Evolutionary conservation across 352 stramenopile species (phyloP), one percentile per base, ranked within the genome.

Genomic region (Phytophthora pisi): DNA sequence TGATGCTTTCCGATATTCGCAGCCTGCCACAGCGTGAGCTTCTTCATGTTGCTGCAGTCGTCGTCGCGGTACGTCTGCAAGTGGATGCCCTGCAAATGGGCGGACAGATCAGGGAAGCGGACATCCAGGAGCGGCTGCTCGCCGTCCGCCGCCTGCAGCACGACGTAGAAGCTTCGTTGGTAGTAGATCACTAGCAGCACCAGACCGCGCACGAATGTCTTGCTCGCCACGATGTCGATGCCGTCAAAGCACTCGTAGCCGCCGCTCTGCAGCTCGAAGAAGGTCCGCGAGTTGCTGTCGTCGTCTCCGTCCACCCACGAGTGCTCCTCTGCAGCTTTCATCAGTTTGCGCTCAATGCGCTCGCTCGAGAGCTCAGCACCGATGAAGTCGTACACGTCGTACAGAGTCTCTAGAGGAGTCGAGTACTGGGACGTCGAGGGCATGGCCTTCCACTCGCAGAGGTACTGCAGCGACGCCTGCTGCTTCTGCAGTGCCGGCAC

Each of bases 111-210:
- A 0, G 94, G 92, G 70, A 98, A 98, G 53, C 92, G 90, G 18
- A 99, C 90, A 76, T 99, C 93, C 1, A 98, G 78, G 18, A 99
- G 77, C 46, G 95, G 93, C 66, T 98, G 92, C 65, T 98, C 91
- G 31, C 90, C 91, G 13, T 91, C 82, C 20, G 89, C 90, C 31
- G 96, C 88, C 51, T 97, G 82, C 11, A 98, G 75, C 40, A 97
- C 91, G 30, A 97, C 72, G 75, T 97, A 98, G 58, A 98, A 97
- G 54, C 82, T 96, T 18, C 90, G 83, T 64, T 85, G 78, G 66
- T 89, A 96, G 71, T 93, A 96, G 34, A 95, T 91, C 15, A 94
- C 81, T 10, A 94, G 62, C 28, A 95, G 74, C 52, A 96, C 78
- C 46, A 96, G 79, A 0, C 89, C 87, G 56, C 86, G 84, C 23